A percentile compares a stretch with the other conserved stretches of the same genome.
phyloP scores from a whole-genome alignment of 352 stramenopile genomes.

The Pythium pectinolyticum region DNA sequence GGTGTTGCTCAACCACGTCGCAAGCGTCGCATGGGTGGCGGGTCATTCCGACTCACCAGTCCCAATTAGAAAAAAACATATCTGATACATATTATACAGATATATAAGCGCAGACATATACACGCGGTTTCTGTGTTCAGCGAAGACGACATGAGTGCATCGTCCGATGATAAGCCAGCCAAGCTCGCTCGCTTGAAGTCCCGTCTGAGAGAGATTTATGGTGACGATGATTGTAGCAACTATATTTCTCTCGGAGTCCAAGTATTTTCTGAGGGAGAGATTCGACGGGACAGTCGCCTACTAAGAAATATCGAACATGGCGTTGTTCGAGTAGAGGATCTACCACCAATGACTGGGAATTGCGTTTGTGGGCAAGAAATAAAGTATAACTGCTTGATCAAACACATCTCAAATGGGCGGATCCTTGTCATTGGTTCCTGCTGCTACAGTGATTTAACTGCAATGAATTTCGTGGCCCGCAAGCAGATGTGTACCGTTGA shows the following conservation, averaged over 20 bases:
- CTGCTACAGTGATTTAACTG: no score
- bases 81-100: neutral
- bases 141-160: neutral
- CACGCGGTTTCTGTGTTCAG: no score
- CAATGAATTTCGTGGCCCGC: no score
- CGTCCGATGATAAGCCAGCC: no score
- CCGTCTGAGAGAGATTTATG: no score
- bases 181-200: no score
- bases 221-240: no score
- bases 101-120: neutral
- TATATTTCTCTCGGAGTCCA: no score
- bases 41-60: neutral
- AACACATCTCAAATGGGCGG: neutral
- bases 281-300: neutral
- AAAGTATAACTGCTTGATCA: neutral
- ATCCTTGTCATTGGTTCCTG: neutral
- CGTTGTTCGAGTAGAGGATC: neutral
- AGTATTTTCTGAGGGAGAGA: no score
- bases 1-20: neutral
- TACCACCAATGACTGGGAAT: neutral
- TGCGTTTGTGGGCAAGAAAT: neutral
- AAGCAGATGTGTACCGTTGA: neutral
- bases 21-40: neutral
- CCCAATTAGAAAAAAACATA: neutral
- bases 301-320: neutral